phyloP scores from a whole-genome alignment of 164 flowering plant genomes.

The Warburgia ugandensis region DNA sequence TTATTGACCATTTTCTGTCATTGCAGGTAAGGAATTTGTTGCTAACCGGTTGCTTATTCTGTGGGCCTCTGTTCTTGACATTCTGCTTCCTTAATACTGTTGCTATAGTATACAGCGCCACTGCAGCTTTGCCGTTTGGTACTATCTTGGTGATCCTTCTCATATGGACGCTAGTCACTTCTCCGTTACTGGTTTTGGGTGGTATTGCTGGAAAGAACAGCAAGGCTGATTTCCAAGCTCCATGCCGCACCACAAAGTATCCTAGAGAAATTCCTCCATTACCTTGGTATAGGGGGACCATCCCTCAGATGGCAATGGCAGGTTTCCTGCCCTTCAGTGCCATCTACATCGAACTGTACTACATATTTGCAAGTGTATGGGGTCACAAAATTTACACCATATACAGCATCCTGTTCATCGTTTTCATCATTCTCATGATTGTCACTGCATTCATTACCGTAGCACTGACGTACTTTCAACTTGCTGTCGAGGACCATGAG shows the following conservation, averaged over 20 bases:
- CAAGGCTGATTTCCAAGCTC: slow-evolving; percentile 28
- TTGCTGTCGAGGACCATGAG: slow-evolving; percentile 30
- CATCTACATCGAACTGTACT: slow-evolving; percentile 27
- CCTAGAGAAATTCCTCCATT: slow-evolving; percentile 29
- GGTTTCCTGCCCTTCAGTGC: slow-evolving; percentile 30
- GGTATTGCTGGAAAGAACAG: slow-evolving; percentile 31
- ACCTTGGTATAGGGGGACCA: slow-evolving; percentile 27
- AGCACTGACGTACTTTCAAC: slow-evolving; percentile 29
- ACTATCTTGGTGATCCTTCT: slow-evolving; percentile 28
- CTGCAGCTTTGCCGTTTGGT: slow-evolving; percentile 29
- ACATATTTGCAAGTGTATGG: slow-evolving; percentile 32
- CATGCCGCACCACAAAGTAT: slow-evolving; percentile 27
- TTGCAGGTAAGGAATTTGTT: slow-evolving; percentile 24
- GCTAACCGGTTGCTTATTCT: slow-evolving; percentile 24
- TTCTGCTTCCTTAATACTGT: slow-evolving; percentile 29
- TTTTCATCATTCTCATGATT: slow-evolving; percentile 26
- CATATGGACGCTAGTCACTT: slow-evolving; percentile 27
- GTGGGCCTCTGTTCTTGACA: slow-evolving; percentile 24
- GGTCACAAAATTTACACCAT: slow-evolving; percentile 28
- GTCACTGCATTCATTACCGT: slow-evolving; percentile 29
- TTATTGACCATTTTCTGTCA: background rate
- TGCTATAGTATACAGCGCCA: slow-evolving; percentile 26
- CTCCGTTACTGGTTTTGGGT: slow-evolving; percentile 28
- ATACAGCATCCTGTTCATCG: slow-evolving; percentile 26
- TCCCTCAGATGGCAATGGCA: slow-evolving; percentile 32